Conservation (phyloP, 805 yeast species). For the Spathaspora hagerdaliae region DNA sequence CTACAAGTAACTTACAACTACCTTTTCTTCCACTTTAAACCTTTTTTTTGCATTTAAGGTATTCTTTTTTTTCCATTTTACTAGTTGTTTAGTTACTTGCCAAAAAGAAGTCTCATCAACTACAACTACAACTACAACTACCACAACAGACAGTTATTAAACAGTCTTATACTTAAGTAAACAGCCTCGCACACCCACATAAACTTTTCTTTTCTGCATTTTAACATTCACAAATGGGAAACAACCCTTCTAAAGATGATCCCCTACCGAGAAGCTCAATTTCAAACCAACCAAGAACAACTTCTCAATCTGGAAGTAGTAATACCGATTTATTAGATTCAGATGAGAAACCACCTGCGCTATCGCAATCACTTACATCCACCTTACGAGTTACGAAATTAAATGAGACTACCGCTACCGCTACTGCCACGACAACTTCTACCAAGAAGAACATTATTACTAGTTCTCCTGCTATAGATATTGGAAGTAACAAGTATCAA, state of each 20-base stretch:
- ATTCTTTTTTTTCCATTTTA: too few species aligned
- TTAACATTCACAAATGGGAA: constrained; percentile 43
- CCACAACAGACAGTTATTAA: too few species aligned
- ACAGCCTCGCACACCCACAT: too few species aligned
- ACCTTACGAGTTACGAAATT: background rate
- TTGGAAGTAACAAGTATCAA: constrained; percentile 5
- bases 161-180: too few species aligned
- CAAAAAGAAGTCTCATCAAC: too few species aligned
- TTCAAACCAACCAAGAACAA: constrained; percentile 7
- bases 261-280: constrained; percentile 43
- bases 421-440: background rate
- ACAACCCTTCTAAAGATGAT: constrained; percentile 58
- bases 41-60: too few species aligned
- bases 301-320: constrained; percentile 24
- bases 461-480: constrained; percentile 4
- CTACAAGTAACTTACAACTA: too few species aligned
- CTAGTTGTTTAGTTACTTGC: too few species aligned
- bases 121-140: too few species aligned
- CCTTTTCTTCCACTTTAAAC: too few species aligned
- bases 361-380: constrained; percentile 22
- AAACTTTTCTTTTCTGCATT: too few species aligned
- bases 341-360: constrained; percentile 41
- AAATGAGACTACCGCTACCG: constrained; percentile 1
- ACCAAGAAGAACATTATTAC: constrained; percentile 2
- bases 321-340: constrained; percentile 27